These are phyloP conservation scores for Colletotrichum godetiae DNA, from an alignment of 2,329 filamentous ascomycete species.

Conservation along the genomic window DNA sequence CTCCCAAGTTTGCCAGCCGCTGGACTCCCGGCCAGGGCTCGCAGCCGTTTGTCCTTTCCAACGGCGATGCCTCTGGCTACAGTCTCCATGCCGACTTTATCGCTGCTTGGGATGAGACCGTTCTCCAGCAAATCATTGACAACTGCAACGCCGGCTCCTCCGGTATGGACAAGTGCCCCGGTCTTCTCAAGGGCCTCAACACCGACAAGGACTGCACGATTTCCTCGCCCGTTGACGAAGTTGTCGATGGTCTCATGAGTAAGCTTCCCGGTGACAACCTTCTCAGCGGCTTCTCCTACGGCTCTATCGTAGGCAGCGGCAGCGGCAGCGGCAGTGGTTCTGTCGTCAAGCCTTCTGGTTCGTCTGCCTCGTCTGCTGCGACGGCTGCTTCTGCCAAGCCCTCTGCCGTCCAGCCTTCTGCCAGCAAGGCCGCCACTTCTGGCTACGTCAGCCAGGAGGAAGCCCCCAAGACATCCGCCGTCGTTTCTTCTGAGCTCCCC, in stretches of 20 bases:
- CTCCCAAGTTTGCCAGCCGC: conserved; percentile 60
- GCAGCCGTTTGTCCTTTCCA: conserved; percentile 76
- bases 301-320: conserved; percentile 8
- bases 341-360: conserved; percentile 16
- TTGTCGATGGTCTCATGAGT: conserved; percentile 54
- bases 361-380: neutral
- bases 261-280: conserved; percentile 67
- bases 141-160: conserved; percentile 69
- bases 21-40: conserved; percentile 65
- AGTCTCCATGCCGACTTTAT: conserved; percentile 79
- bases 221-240: conserved; percentile 57
- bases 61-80: conserved; percentile 77
- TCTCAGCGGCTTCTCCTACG: conserved; percentile 61
- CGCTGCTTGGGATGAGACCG: conserved; percentile 75
- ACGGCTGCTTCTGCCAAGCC: neutral
- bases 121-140: conserved; percentile 75
- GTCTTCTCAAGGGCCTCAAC: conserved; percentile 65
- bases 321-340: conserved; percentile 5
- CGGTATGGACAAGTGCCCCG: conserved; percentile 73
- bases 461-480: neutral
- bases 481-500: conserved; percentile 20
- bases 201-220: conserved; percentile 62
- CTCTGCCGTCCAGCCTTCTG: conserved; percentile 5
- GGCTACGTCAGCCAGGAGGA: neutral
- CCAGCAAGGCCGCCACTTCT: neutral